These are phyloP conservation scores for Petunia axillaris DNA, from an alignment of 257 asterid species.

Conservation along the genomic window DNA sequence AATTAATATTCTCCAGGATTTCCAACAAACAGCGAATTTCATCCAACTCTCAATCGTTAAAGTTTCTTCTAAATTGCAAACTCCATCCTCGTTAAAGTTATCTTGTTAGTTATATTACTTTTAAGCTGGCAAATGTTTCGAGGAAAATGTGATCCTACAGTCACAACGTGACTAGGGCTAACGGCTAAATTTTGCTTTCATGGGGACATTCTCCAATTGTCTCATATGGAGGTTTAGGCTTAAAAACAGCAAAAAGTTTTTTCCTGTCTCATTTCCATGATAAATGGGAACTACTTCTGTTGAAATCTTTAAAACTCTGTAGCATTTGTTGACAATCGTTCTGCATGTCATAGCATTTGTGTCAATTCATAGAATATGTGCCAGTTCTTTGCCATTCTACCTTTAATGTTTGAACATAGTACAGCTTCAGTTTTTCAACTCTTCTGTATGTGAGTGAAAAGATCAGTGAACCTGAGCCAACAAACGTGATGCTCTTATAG, in stretches of 20 bases:
- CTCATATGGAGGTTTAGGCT: conserved; percentile 6
- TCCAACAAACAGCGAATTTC: too few relatives aligned
- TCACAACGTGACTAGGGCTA: background rate
- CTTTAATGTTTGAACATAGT: background rate
- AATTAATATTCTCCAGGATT: too few relatives aligned
- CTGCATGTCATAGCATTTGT: background rate
- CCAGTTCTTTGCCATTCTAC: background rate
- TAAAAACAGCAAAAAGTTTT: background rate
- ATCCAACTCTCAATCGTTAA: too few relatives aligned
- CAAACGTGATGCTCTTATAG: background rate
- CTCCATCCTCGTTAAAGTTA: background rate
- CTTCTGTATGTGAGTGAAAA: background rate
- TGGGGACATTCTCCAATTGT: conserved; percentile 11
- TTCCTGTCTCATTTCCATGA: background rate
- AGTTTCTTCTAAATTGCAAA: too few relatives aligned
- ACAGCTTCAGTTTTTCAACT: background rate
- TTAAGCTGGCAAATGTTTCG: conserved; percentile 6
- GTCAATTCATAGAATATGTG: background rate
- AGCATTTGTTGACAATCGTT: background rate
- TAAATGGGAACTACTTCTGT: background rate
- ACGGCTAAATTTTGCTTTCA: background rate
- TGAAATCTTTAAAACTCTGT: background rate
- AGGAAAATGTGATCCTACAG: background rate
- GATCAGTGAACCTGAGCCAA: background rate
- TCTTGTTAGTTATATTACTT: background rate